These are phyloP conservation scores for Stagonosporopsis chrysanthemi DNA, from an alignment of 2,329 filamentous ascomycete genomes.

Conservation along the genomic window DNA sequence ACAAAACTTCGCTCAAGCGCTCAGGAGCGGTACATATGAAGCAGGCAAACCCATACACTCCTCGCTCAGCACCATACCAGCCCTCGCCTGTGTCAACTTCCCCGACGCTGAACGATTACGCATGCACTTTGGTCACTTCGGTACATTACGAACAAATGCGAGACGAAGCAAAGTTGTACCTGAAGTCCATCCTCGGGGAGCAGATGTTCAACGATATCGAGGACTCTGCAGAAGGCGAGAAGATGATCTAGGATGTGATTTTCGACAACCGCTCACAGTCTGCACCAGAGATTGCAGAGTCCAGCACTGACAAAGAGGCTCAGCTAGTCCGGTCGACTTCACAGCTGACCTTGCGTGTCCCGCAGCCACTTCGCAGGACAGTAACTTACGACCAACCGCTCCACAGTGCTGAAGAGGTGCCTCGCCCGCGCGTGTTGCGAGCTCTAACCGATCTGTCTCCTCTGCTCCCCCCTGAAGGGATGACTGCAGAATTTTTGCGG, in stretches of 20 bases:
- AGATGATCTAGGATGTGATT: background rate
- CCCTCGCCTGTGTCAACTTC: background rate
- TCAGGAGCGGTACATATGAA: background rate
- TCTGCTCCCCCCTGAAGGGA: background rate
- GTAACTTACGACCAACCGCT: background rate
- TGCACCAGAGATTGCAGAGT: background rate
- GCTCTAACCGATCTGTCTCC: background rate
- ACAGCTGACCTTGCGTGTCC: background rate
- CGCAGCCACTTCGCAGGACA: background rate
- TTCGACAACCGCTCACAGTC: background rate
- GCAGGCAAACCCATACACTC: background rate
- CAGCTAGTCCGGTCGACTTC: background rate
- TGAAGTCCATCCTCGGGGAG: background rate
- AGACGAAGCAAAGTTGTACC: background rate
- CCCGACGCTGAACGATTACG: background rate
- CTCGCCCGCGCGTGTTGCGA: background rate
- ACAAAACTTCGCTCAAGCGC: background rate
- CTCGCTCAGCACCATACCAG: background rate
- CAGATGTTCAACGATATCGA: background rate
- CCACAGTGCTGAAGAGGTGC: background rate
- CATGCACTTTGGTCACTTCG: background rate
- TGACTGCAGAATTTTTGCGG: background rate
- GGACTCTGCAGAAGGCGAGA: background rate
- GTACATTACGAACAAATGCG: background rate
- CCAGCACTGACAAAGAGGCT: background rate